Evolutionary conservation across 768 basidiomycete species (phyloP).

Genomic region (Floccularia luteovirens): DNA sequence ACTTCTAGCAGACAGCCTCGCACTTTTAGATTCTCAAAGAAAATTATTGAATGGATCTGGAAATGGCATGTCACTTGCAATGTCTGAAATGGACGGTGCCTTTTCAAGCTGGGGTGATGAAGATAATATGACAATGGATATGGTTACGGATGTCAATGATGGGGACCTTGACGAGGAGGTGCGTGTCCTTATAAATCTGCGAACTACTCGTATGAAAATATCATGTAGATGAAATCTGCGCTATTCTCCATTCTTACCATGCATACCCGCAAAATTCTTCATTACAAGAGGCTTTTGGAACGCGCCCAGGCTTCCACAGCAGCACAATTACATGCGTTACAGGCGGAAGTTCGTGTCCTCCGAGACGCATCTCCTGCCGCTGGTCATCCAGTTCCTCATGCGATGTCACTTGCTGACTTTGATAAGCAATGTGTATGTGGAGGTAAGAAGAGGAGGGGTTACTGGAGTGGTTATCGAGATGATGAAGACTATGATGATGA

Average conservation of each 20-base stretch:
- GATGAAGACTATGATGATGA: slow-evolving; percentile 37
- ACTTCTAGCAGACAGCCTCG: not conserved
- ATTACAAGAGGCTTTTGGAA: slow-evolving; percentile 76
- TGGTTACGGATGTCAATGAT: slow-evolving; percentile 57
- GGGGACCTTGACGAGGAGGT: slow-evolving; percentile 72
- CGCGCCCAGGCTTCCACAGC: slow-evolving; percentile 73
- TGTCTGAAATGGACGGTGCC: slow-evolving; percentile 20
- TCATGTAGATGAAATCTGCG: slow-evolving; percentile 26
- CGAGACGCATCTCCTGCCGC: slow-evolving; percentile 29
- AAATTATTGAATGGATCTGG: slow-evolving; percentile 2
- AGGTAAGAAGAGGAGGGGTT: slow-evolving; percentile 52
- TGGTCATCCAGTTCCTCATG: slow-evolving; percentile 10
- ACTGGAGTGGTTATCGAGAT: slow-evolving; percentile 66
- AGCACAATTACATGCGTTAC: slow-evolving; percentile 78
- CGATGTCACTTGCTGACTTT: slow-evolving; percentile 14
- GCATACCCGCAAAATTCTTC: slow-evolving; percentile 52
- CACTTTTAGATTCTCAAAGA: not conserved
- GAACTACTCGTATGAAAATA: not conserved
- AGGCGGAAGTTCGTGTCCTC: slow-evolving; percentile 70
- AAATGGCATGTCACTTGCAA: slow-evolving; percentile 18
- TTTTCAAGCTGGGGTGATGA: slow-evolving; percentile 40
- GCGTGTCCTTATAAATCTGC: slow-evolving; percentile 9
- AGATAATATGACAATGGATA: slow-evolving; percentile 61
- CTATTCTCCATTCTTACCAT: slow-evolving; percentile 29
- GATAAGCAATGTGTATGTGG: slow-evolving; percentile 45